phyloP scores from a whole-genome alignment of 2,329 filamentous ascomycete genomes.

The Fusarium heterosporum region DNA sequence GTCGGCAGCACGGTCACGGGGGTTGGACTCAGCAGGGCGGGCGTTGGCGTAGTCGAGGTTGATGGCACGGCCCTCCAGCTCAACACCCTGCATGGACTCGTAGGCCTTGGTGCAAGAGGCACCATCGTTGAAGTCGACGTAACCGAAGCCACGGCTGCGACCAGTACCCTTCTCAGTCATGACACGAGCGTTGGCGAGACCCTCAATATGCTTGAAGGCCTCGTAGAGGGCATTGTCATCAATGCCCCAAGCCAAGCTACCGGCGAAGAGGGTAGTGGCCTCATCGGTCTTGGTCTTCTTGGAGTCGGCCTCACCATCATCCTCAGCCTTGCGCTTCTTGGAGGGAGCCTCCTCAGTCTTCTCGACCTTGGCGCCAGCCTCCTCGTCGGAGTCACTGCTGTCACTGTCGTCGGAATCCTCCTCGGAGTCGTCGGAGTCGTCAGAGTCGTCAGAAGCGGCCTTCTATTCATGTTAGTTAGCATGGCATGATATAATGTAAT shows the following conservation, averaged over 20 bases:
- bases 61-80: slow-evolving; percentile 79
- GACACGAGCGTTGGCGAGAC: slow-evolving; percentile 78
- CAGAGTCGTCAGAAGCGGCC: slow-evolving; percentile 47
- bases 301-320: slow-evolving; percentile 59
- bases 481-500: neutral
- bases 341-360: slow-evolving; percentile 55
- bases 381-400: slow-evolving; percentile 53
- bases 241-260: slow-evolving; percentile 90
- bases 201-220: slow-evolving; percentile 84
- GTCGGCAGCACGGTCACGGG: slow-evolving; percentile 69
- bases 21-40: slow-evolving; percentile 66
- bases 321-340: slow-evolving; percentile 63
- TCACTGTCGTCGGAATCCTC: slow-evolving; percentile 48
- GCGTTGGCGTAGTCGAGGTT: slow-evolving; percentile 84
- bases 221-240: slow-evolving; percentile 84
- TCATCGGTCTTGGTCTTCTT: slow-evolving; percentile 77
- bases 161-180: slow-evolving; percentile 85
- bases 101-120: slow-evolving; percentile 78
- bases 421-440: slow-evolving; percentile 51
- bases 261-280: slow-evolving; percentile 80
- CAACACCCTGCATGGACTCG: slow-evolving; percentile 77
- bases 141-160: slow-evolving; percentile 92
- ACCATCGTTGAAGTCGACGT: slow-evolving; percentile 83
- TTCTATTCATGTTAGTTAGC: slow-evolving; percentile 43
- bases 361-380: slow-evolving; percentile 52